These are phyloP conservation scores for Aspergillus unguis DNA, from an alignment of 2,329 filamentous ascomycete genomes.

Conservation along the genomic window DNA sequence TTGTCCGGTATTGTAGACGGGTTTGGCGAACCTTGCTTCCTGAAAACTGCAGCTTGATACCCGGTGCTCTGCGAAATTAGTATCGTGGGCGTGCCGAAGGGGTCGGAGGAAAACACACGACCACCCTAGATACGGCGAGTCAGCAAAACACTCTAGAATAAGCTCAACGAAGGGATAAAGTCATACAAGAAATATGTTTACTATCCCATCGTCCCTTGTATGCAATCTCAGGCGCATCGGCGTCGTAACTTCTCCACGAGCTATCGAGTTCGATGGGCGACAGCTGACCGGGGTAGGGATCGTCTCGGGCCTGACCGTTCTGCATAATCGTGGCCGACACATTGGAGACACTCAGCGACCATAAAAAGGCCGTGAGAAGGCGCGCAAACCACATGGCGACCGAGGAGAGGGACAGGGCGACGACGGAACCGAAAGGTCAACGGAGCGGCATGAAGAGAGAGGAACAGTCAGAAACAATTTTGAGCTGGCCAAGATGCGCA, in stretches of 20 bases:
- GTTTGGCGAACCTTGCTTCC: constrained; percentile 41
- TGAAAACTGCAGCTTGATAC: constrained; percentile 56
- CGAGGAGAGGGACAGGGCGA: too few relatives aligned
- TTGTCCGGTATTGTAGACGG: neutral
- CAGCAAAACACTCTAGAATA: constrained; percentile 1
- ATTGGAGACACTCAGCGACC: constrained; percentile 10
- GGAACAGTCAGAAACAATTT: too few relatives aligned
- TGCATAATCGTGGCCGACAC: constrained; percentile 41
- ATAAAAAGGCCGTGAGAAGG: constrained; percentile 4
- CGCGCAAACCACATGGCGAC: constrained; percentile 5
- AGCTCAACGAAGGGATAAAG: neutral
- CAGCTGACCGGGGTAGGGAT: constrained; percentile 39
- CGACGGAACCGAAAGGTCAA: too few relatives aligned
- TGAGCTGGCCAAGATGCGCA: too few relatives aligned
- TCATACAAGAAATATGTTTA: constrained; percentile 53
- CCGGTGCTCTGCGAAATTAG: constrained; percentile 40
- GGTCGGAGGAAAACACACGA: constrained; percentile 43
- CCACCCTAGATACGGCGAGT: constrained; percentile 43
- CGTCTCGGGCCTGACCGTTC: constrained; percentile 42
- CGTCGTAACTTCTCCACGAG: constrained; percentile 49
- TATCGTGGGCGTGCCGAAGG: too few relatives aligned
- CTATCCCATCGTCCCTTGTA: constrained; percentile 64
- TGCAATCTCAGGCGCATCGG: constrained; percentile 53
- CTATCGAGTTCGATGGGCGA: constrained; percentile 28
- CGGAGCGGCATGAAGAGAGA: too few relatives aligned